These are phyloP conservation scores for Draba incana DNA, from an alignment of 345 rosid species.

Conservation along the genomic window DNA sequence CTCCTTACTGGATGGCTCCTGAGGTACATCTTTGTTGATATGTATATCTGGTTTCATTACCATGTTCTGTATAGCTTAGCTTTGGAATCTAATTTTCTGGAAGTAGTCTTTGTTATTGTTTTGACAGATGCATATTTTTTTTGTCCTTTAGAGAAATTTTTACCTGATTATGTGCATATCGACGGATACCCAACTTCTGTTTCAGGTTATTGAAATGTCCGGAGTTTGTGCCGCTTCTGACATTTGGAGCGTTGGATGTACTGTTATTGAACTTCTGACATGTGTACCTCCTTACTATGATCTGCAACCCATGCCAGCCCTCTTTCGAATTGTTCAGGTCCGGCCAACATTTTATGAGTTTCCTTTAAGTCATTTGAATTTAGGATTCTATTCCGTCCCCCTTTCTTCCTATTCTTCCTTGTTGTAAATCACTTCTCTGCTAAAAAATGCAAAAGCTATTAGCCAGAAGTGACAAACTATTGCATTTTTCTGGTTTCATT, in stretches of 20 bases:
- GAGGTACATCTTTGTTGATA: slow-evolving; percentile 58
- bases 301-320: slow-evolving; percentile 97
- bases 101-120: slow-evolving; percentile 3
- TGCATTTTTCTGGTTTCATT: slow-evolving; percentile 17
- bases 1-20: slow-evolving; percentile 99
- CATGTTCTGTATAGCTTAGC: slow-evolving; percentile 2
- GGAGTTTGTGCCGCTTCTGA: slow-evolving; percentile 99
- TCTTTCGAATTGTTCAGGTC: slow-evolving; percentile 99
- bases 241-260: slow-evolving; percentile 99
- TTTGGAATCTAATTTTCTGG: background rate
- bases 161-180: slow-evolving; percentile 10
- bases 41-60: slow-evolving; percentile 2
- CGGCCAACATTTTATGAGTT: slow-evolving; percentile 25
- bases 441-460: slow-evolving; percentile 3
- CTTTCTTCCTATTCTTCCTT: slow-evolving; percentile 1
- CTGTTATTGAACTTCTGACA: slow-evolving; percentile 96
- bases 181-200: slow-evolving; percentile 31
- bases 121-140: slow-evolving; percentile 9
- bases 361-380: slow-evolving; percentile 6
- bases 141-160: background rate
- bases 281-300: slow-evolving; percentile 99
- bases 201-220: slow-evolving; percentile 98
- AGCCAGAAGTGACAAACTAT: slow-evolving; percentile 29
- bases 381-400: slow-evolving; percentile 17
- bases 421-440: slow-evolving; percentile 12